A percentile compares a stretch with the other conserved stretches of the same genome.
These are phyloP conservation scores for Calonectria leucothoes DNA, from an alignment of 2,329 filamentous ascomycete genomes.

Conservation along the genomic window DNA sequence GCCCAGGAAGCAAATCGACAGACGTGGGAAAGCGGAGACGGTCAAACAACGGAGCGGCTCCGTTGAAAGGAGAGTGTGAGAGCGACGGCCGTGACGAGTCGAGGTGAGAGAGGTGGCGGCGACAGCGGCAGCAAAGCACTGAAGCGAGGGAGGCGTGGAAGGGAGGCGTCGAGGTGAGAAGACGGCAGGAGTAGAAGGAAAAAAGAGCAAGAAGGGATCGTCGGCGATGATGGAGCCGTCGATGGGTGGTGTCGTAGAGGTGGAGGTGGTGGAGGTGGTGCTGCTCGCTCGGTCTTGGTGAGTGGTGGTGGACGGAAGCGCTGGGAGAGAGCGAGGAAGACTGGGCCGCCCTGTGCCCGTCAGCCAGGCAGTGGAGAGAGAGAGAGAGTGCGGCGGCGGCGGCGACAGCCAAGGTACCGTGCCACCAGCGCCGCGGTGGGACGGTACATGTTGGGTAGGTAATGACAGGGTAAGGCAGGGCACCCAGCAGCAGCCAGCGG, in stretches of 20 bases:
- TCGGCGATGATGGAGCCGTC: constrained; percentile 22
- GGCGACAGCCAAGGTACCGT: constrained; percentile 17
- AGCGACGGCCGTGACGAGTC: not conserved
- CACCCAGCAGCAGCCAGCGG: not conserved
- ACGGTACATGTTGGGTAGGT: constrained; percentile 7
- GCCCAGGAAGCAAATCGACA: not conserved
- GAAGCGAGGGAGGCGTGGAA: not conserved
- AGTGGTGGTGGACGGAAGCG: constrained; percentile 16
- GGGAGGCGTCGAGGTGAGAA: not conserved
- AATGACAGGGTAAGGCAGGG: not conserved
- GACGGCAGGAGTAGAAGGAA: not conserved
- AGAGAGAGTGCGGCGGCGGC: no score
- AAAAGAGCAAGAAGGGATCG: constrained; percentile 12
- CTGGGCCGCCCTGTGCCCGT: constrained; percentile 5
- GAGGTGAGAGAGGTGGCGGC: not conserved
- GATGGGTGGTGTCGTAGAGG: constrained; percentile 20
- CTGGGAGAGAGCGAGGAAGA: constrained; percentile 17
- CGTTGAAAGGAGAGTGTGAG: constrained; percentile 4
- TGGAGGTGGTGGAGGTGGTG: constrained; percentile 20
- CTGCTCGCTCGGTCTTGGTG: not conserved
- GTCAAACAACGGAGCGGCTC: constrained; percentile 6
- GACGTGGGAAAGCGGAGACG: constrained; percentile 12
- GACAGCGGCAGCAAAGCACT: constrained; percentile 7
- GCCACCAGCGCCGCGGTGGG: constrained; percentile 9
- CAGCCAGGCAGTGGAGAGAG: constrained; percentile 7